These are phyloP conservation scores for Fibroporia radiculosa DNA, from an alignment of 768 basidiomycete genomes.

Conservation along the genomic window DNA sequence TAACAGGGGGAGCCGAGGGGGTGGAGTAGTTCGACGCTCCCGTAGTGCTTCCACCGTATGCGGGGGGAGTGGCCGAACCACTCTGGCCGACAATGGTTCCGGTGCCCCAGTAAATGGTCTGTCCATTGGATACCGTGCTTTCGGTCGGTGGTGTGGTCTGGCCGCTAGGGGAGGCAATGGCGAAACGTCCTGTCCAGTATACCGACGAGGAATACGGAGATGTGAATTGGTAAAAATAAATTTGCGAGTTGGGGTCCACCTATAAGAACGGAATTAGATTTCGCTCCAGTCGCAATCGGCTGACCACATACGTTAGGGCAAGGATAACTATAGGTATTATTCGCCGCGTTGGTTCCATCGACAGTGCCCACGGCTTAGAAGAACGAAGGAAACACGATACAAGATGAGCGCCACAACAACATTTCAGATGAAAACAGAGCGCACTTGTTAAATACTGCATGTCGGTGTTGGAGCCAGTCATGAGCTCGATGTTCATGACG, in stretches of 20 bases:
- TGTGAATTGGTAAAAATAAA: constrained; percentile 81
- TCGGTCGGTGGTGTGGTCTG: constrained; percentile 41
- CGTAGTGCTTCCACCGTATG: constrained; percentile 7
- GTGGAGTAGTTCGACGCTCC: constrained; percentile 4
- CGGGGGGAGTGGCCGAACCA: constrained; percentile 21
- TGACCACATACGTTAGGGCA: constrained; percentile 54
- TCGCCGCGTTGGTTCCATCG: constrained; percentile 50
- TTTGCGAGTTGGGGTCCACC: constrained; percentile 56
- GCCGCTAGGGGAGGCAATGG: constrained; percentile 50
- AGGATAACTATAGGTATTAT: constrained; percentile 42
- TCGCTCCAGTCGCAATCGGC: neutral
- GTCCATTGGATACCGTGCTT: constrained; percentile 38
- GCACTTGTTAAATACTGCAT: constrained; percentile 46
- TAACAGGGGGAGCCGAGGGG: neutral
- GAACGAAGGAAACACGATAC: constrained; percentile 6
- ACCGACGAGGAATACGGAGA: constrained; percentile 31
- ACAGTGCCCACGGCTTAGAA: constrained; percentile 51
- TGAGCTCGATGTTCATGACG: constrained; percentile 67
- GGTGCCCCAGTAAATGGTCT: constrained; percentile 55
- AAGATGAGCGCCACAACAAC: neutral
- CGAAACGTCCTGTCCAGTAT: constrained; percentile 71
- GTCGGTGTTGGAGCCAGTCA: constrained; percentile 65
- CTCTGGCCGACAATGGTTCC: constrained; percentile 46
- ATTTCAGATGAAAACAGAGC: constrained; percentile 39
- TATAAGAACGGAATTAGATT: constrained; percentile 19